phyloP scores from a whole-genome alignment of 352 stramenopile species.

The Pythium utonaiense region DNA sequence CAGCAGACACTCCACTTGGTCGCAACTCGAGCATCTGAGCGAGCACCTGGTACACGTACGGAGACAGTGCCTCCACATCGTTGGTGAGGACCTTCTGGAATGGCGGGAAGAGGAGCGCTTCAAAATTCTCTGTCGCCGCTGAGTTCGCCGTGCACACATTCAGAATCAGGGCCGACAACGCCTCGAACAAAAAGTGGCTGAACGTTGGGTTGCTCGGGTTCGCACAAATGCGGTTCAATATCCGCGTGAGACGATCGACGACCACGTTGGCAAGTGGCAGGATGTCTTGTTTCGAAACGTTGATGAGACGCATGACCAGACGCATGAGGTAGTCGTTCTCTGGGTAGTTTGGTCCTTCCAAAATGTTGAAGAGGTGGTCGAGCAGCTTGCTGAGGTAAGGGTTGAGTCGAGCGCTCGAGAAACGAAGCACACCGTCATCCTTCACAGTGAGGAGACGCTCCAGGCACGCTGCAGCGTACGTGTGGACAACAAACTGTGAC shows the following conservation, averaged over 20 bases:
- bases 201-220: constrained; percentile 99
- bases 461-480: constrained; percentile 95
- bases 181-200: constrained; percentile 99
- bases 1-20: constrained; percentile 80
- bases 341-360: constrained; percentile 91
- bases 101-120: constrained; percentile 95
- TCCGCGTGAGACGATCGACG: constrained; percentile 92
- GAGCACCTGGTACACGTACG: constrained; percentile 99
- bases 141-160: constrained; percentile 90
- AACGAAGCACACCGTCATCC: constrained; percentile 66
- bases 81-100: constrained; percentile 97
- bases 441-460: constrained; percentile 97
- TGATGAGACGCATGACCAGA: constrained; percentile 95
- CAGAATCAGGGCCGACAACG: constrained; percentile 94
- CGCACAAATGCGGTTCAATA: constrained; percentile 93
- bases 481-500: constrained; percentile 95
- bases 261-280: constrained; percentile 91
- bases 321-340: constrained; percentile 99
- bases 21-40: constrained; percentile 96
- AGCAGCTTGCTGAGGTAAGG: constrained; percentile 93
- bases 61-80: constrained; percentile 92
- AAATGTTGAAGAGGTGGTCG: constrained; percentile 94
- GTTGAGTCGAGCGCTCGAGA: constrained; percentile 82
- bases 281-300: constrained; percentile 91
- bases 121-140: constrained; percentile 84